Percentiles rank a stretch among this genome's conserved stretches.
Conservation (phyloP, 1,284 basidiomycete genomes). For the Cystobasidiaceae sp. region DNA sequence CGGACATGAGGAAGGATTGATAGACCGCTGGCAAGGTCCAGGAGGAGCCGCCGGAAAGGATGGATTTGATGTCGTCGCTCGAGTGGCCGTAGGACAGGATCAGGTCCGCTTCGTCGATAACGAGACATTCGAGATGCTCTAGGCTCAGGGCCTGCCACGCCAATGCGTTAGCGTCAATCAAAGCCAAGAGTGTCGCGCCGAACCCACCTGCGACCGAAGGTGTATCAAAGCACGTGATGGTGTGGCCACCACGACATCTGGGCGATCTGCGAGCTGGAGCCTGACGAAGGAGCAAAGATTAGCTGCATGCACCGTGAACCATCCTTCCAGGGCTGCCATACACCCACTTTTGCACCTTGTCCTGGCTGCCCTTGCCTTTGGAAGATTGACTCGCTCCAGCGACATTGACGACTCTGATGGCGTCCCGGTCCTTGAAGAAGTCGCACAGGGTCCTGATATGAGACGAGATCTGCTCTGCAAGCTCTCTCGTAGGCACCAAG, state of each 20-base stretch:
- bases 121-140: constrained; percentile 69
- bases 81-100: constrained; percentile 91
- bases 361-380: constrained; percentile 47
- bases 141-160: constrained; percentile 58
- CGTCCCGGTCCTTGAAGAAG: constrained; percentile 65
- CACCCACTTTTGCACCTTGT: constrained; percentile 69
- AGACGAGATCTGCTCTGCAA: constrained; percentile 79
- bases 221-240: constrained; percentile 76
- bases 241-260: constrained; percentile 87
- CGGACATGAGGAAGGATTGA: constrained; percentile 95
- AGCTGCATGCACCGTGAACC: no score
- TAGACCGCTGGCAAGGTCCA: constrained; percentile 76
- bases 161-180: neutral
- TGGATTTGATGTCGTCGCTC: constrained; percentile 79
- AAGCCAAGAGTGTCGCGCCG: no score
- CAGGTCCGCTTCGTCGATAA: constrained; percentile 97
- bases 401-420: constrained; percentile 71
- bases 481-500: constrained; percentile 78
- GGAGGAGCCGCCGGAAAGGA: constrained; percentile 59
- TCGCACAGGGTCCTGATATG: constrained; percentile 63
- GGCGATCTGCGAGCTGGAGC: constrained; percentile 75
- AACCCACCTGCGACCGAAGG: constrained; percentile 66
- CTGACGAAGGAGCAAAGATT: no score
- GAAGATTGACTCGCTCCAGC: constrained; percentile 51
- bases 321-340: no score